phyloP scores from a whole-genome alignment of 208 protist species.

The Endotrypanum monterogeii region DNA sequence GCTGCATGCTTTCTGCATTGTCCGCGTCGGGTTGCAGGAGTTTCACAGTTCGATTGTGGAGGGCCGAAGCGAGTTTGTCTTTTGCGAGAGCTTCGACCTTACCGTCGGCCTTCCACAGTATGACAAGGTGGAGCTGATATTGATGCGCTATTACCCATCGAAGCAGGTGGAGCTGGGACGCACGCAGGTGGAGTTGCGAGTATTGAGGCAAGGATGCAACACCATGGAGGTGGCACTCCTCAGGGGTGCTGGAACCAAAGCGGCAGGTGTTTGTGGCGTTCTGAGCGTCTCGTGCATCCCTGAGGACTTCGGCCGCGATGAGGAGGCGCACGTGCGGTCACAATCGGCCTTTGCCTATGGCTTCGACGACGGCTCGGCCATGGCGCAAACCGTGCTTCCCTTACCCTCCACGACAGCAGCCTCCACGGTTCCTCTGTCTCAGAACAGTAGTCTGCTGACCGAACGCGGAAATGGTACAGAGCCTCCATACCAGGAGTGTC shows the following conservation, averaged over 20 bases:
- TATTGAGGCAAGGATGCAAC: slow-evolving; percentile 32
- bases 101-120: slow-evolving; percentile 60
- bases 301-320: slow-evolving; percentile 30
- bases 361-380: slow-evolving; percentile 10
- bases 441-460: neutral
- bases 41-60: slow-evolving; percentile 53
- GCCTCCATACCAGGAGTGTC: neutral
- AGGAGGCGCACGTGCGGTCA: slow-evolving; percentile 5
- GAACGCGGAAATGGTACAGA: neutral
- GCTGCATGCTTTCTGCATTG: slow-evolving; percentile 40
- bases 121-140: slow-evolving; percentile 69
- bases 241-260: slow-evolving; percentile 35
- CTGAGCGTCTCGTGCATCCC: slow-evolving; percentile 57
- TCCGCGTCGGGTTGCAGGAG: slow-evolving; percentile 58
- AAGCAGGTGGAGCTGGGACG: slow-evolving; percentile 53
- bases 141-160: slow-evolving; percentile 40
- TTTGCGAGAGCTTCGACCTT: slow-evolving; percentile 70
- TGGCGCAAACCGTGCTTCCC: slow-evolving; percentile 20
- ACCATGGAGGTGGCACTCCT: slow-evolving; percentile 58
- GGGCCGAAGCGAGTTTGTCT: slow-evolving; percentile 50
- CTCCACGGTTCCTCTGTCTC: neutral
- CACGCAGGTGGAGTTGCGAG: slow-evolving; percentile 49
- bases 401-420: neutral
- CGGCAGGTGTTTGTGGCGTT: slow-evolving; percentile 43
- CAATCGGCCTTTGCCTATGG: slow-evolving; percentile 24